phyloP scores from a whole-genome alignment of 2,329 filamentous ascomycete species.

The Penicillium sclerotiorum region DNA sequence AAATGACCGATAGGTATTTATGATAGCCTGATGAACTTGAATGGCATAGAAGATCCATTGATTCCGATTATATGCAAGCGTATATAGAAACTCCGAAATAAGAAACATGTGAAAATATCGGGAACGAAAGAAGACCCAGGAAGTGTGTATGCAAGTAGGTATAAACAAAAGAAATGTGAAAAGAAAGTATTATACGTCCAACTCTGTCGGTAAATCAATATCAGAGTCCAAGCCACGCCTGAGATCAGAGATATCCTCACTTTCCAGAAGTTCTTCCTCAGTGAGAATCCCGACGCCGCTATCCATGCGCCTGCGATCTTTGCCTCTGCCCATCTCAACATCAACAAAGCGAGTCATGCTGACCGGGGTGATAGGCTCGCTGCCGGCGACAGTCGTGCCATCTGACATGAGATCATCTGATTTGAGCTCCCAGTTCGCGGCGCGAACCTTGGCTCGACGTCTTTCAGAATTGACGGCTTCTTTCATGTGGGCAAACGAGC shows the following conservation, averaged over 20 bases:
- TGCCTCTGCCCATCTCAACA: constrained; percentile 44
- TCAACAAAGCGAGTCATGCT: constrained; percentile 47
- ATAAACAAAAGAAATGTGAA: constrained; percentile 11
- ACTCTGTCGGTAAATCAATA: constrained; percentile 25
- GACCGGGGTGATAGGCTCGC: constrained; percentile 48
- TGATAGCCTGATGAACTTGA: too few relatives aligned
- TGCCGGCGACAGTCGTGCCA: constrained; percentile 29
- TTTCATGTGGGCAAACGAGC: constrained; percentile 37
- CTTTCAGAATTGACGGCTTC: constrained; percentile 43
- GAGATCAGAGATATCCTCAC: constrained; percentile 31
- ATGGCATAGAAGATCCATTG: too few relatives aligned
- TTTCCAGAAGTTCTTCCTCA: constrained; percentile 37
- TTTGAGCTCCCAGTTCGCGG: constrained; percentile 44
- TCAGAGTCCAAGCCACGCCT: constrained; percentile 15
- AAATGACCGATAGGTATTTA: too few relatives aligned
- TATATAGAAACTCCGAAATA: too few relatives aligned
- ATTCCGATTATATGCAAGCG: too few relatives aligned
- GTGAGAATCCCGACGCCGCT: constrained; percentile 44
- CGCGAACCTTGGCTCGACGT: constrained; percentile 42
- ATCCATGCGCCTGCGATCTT: constrained; percentile 41
- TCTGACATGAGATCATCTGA: constrained; percentile 41
- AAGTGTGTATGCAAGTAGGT: not conserved
- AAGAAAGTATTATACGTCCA: constrained; percentile 14
- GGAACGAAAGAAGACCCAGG: not conserved
- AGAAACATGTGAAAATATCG: not conserved